Conservation (phyloP, 495 filamentous ascomycete species). For the Choiromyces venosus region DNA sequence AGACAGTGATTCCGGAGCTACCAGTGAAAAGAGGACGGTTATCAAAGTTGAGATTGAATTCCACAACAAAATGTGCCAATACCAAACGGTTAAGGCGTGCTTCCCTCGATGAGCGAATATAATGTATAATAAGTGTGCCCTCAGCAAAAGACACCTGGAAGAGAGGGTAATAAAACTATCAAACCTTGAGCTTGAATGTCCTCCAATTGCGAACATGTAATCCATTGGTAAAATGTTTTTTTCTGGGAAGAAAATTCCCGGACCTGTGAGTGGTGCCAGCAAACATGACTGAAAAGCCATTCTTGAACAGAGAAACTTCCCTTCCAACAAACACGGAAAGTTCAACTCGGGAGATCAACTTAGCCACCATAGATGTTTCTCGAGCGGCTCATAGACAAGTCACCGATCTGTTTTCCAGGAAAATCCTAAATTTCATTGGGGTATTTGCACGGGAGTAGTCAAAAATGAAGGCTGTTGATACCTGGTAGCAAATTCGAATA, state of each 20-base stretch:
- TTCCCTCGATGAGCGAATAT: background rate
- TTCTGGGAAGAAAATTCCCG: no score
- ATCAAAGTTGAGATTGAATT: background rate
- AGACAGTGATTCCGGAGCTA: background rate
- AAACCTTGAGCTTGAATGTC: background rate
- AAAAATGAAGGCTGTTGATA: background rate
- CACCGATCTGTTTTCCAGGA: background rate
- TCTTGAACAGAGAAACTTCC: background rate
- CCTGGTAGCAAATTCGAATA: background rate
- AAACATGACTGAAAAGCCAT: background rate
- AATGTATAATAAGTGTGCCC: background rate
- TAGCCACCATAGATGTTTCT: background rate
- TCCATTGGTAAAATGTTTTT: background rate
- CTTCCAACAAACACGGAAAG: background rate
- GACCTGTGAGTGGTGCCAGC: background rate
- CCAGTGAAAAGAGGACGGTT: background rate
- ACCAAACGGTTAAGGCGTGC: background rate
- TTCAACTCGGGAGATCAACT: background rate
- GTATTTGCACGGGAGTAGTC: background rate
- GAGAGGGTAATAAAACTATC: background rate
- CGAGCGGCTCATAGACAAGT: background rate
- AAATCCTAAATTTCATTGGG: background rate
- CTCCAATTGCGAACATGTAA: background rate
- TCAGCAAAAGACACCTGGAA: background rate
- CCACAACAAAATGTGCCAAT: background rate